phyloP scores from a whole-genome alignment of 495 filamentous ascomycete genomes.

The Aspergillus cristatus region DNA sequence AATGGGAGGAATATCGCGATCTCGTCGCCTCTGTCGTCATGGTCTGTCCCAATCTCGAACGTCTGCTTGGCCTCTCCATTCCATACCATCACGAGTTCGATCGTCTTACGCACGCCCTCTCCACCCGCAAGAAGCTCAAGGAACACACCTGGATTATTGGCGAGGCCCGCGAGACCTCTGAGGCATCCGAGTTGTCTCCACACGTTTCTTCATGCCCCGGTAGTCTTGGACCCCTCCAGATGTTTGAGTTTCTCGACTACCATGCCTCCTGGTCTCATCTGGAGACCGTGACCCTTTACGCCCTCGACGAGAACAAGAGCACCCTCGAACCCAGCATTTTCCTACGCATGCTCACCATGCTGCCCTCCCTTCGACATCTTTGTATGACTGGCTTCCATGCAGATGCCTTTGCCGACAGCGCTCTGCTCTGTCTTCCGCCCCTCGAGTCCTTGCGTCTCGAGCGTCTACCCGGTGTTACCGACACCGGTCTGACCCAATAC shows the following conservation, averaged over 20 bases:
- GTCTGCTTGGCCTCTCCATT: slow-evolving; percentile 59
- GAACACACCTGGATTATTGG: slow-evolving; percentile 74
- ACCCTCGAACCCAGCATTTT: slow-evolving; percentile 58
- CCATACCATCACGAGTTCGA: slow-evolving; percentile 65
- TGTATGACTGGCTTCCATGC: slow-evolving; percentile 65
- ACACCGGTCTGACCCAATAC: slow-evolving; percentile 64
- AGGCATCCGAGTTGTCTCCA: slow-evolving; percentile 34
- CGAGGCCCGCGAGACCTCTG: slow-evolving; percentile 38
- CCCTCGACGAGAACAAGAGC: slow-evolving; percentile 40
- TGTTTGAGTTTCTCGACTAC: slow-evolving; percentile 57
- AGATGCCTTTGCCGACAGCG: slow-evolving; percentile 62
- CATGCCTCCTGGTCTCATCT: slow-evolving; percentile 64
- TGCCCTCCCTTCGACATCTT: slow-evolving; percentile 65
- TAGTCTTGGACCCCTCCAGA: slow-evolving; percentile 51
- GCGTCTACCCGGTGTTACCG: slow-evolving; percentile 67
- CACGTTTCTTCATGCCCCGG: slow-evolving; percentile 39
- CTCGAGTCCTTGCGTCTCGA: slow-evolving; percentile 68
- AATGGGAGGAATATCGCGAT: slow-evolving; percentile 57
- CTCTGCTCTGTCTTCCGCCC: slow-evolving; percentile 59
- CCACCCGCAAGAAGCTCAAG: slow-evolving; percentile 61
- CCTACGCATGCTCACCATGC: slow-evolving; percentile 53
- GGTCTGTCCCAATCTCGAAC: slow-evolving; percentile 78
- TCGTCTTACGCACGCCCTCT: slow-evolving; percentile 68
- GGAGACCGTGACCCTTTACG: slow-evolving; percentile 67
- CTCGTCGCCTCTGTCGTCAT: slow-evolving; percentile 72